These are phyloP conservation scores for Psidium friedrichsthalianum DNA, from an alignment of 345 rosid genomes.

Conservation along the genomic window DNA sequence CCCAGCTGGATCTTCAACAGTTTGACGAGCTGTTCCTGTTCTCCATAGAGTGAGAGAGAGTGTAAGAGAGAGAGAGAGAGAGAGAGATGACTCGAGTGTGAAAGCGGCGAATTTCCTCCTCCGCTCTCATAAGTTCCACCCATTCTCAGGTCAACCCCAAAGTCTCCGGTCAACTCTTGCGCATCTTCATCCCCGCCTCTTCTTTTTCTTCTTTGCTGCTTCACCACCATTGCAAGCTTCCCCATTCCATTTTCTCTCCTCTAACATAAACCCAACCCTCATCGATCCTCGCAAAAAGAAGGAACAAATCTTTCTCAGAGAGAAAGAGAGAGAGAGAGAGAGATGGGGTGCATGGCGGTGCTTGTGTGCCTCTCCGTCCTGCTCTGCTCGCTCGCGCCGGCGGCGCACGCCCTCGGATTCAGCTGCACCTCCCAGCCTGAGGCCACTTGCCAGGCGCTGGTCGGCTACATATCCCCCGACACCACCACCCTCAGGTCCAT, in stretches of 20 bases:
- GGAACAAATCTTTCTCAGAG: neutral
- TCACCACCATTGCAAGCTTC: neutral
- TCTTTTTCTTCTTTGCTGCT: neutral
- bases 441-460: slow-evolving; percentile 25
- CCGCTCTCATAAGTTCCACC: neutral
- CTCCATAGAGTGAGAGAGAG: neutral
- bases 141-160: neutral
- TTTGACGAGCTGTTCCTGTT: neutral
- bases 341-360: neutral
- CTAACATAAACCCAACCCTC: neutral
- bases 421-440: slow-evolving; percentile 16
- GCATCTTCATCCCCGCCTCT: neutral
- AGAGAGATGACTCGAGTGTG: neutral
- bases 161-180: neutral
- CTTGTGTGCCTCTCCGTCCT: neutral
- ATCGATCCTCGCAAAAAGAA: neutral
- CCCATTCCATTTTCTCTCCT: neutral
- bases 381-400: neutral
- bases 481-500: slow-evolving; percentile 30
- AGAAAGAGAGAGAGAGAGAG: neutral
- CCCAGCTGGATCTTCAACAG: neutral
- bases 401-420: slow-evolving; percentile 18
- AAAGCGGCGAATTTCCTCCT: neutral
- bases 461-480: slow-evolving; percentile 43
- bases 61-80: neutral